Evolutionary conservation across 2,329 filamentous ascomycete genomes (phyloP), one percentile per base, ranked within the genome.

Genomic region (Cadophora malorum): DNA sequence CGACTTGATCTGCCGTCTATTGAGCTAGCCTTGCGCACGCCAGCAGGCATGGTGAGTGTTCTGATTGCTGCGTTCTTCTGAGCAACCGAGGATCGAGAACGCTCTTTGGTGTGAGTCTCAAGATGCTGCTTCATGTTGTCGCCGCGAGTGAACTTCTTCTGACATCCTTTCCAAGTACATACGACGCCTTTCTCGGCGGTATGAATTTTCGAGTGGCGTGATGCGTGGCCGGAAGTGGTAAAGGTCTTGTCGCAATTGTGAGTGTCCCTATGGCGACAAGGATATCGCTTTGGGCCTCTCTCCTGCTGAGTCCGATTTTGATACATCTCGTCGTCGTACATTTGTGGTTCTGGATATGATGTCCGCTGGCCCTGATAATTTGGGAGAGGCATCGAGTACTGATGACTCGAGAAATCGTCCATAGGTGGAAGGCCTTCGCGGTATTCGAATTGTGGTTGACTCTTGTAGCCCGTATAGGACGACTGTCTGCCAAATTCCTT

Each of bases 61-160:
- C 62, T 64, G 49, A 49, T 78, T 76, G 74, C 76, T 0, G 77
- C 73, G 14, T 77, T 78, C n/a, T 73, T 74, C 16, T 55, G 65
- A 12, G 64, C 45, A 23, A 63, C 45, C 1, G 70, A 66, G 4
- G 72, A 60, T 9, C 74, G 71, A 10, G 71, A 69, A 5, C 73
- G 82, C 71, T 88, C 85, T 79, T 89, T 89, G 79, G 87, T 90
- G 78, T 94, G 91, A 0, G 91, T 94, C 74, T 92, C 87, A 35
- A 92, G 85, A 75, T 94, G 91, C 80, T 94, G 91, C 83, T 93
- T 93, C 91, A 94, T 94, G 82, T 94, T 94, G 83, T 94, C 91
- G 74, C 90, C 89, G 71, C 91, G 90, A 12, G 91, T 93, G 74
- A 94, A 94, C 75, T 91, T 91, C 81, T 93, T 93, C 79, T 88